Conservation (phyloP, 2,329 filamentous ascomycete genomes). For the Neoscytalidium dimidiatum region DNA sequence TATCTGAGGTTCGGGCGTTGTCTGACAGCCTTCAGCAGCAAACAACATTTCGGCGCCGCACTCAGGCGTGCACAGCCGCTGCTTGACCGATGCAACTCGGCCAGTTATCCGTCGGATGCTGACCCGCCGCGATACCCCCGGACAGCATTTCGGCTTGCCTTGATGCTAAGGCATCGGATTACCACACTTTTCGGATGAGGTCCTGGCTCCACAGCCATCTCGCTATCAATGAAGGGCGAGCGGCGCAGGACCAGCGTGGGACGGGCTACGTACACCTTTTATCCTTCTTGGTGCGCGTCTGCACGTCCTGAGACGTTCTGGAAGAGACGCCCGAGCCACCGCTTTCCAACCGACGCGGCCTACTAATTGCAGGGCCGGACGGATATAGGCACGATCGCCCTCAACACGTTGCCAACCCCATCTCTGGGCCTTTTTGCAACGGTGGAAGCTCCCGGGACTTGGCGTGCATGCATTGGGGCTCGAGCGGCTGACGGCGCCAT, state of each 20-base stretch:
- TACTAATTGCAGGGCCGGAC: constrained; percentile 7
- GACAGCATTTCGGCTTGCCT: neutral
- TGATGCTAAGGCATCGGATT: too few species aligned
- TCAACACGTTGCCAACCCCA: neutral
- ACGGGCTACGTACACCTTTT: constrained; percentile 4
- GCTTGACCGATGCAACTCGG: neutral
- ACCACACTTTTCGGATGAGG: too few species aligned
- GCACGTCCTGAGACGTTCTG: neutral
- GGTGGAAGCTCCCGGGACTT: neutral
- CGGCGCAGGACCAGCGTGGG: neutral
- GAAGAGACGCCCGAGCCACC: neutral
- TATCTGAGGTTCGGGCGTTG: neutral
- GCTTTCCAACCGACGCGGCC: neutral
- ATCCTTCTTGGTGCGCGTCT: neutral
- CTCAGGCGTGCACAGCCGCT: neutral
- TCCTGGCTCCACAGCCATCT: neutral
- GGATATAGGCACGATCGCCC: neutral
- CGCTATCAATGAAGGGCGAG: neutral
- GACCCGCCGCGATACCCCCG: neutral
- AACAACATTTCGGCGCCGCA: too few species aligned
- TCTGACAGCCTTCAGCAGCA: too few species aligned
- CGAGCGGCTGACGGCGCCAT: neutral
- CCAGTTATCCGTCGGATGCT: neutral
- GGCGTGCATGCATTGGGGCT: neutral
- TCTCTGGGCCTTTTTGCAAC: neutral